These are phyloP conservation scores for Diaporthe caulivora DNA, from an alignment of 2,329 filamentous ascomycete genomes.

Conservation along the genomic window DNA sequence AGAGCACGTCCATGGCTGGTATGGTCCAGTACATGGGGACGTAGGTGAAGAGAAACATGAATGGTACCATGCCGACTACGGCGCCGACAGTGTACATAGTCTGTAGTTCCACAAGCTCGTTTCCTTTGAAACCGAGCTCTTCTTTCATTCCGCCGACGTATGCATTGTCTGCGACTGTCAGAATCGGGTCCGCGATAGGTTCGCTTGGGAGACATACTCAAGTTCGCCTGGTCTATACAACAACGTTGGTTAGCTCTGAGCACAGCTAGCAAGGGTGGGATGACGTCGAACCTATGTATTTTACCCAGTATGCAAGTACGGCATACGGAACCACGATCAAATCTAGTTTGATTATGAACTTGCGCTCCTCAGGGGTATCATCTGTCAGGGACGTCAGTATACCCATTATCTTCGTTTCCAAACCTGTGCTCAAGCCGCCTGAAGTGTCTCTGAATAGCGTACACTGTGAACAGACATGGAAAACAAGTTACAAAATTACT, in stretches of 20 bases:
- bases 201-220: not conserved
- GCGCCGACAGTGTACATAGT: slow-evolving; percentile 65
- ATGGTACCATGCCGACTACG: slow-evolving; percentile 64
- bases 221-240: not conserved
- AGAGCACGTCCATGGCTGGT: slow-evolving; percentile 63
- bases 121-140: slow-evolving; percentile 37
- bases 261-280: not conserved
- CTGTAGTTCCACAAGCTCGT: slow-evolving; percentile 59
- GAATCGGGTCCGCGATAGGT: not conserved
- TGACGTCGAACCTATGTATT: slow-evolving; percentile 49
- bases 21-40: slow-evolving; percentile 62
- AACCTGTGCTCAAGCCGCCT: not conserved
- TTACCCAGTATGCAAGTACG: slow-evolving; percentile 67
- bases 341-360: slow-evolving; percentile 67
- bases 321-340: slow-evolving; percentile 67
- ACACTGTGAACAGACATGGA: no score
- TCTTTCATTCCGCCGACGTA: slow-evolving; percentile 42
- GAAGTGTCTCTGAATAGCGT: no score
- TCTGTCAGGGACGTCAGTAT: slow-evolving; percentile 43
- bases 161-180: slow-evolving; percentile 54
- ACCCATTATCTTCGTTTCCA: not conserved
- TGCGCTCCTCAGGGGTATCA: slow-evolving; percentile 63
- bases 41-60: slow-evolving; percentile 62
- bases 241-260: not conserved
- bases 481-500: not conserved